Evolutionary conservation across 768 basidiomycete genomes (phyloP).

Genomic region (Mycena crocata): DNA sequence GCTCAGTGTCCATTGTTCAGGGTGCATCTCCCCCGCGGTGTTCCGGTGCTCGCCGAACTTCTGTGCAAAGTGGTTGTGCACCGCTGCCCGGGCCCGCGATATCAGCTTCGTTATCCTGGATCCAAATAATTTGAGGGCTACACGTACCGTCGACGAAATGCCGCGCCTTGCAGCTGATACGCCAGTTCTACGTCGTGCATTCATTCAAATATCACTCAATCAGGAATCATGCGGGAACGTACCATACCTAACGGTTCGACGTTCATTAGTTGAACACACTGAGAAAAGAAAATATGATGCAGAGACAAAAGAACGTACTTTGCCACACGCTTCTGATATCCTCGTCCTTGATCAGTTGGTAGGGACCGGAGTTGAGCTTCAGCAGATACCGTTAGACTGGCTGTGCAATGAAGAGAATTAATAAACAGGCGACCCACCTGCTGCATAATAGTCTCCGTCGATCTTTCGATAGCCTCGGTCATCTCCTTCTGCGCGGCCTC

Average conservation of each 20-base stretch:
- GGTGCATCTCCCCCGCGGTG: conserved; percentile 11
- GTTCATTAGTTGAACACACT: neutral
- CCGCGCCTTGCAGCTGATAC: conserved; percentile 34
- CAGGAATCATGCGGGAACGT: neutral
- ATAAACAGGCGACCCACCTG: conserved; percentile 17
- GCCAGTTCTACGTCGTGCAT: conserved; percentile 29
- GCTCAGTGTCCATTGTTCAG: conserved; percentile 32
- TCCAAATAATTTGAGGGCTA: too few species aligned
- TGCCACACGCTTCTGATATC: conserved; percentile 35
- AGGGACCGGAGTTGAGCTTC: conserved; percentile 32
- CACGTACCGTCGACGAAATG: conserved; percentile 34
- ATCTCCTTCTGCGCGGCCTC: conserved; percentile 35
- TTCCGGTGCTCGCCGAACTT: conserved; percentile 31
- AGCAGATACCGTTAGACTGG: neutral
- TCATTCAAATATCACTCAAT: neutral
- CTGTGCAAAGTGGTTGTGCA: conserved; percentile 33
- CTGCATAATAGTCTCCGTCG: conserved; percentile 28
- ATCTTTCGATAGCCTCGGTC: conserved; percentile 25
- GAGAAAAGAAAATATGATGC: too few species aligned
- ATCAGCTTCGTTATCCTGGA: too few species aligned
- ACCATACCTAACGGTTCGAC: conserved; percentile 19
- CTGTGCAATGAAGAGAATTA: neutral
- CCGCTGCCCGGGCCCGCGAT: too few species aligned
- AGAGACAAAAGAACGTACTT: neutral
- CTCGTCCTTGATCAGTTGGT: conserved; percentile 36